Conservation (phyloP, 164 flowering plant species). For the Tetracentron sinense region DNA sequence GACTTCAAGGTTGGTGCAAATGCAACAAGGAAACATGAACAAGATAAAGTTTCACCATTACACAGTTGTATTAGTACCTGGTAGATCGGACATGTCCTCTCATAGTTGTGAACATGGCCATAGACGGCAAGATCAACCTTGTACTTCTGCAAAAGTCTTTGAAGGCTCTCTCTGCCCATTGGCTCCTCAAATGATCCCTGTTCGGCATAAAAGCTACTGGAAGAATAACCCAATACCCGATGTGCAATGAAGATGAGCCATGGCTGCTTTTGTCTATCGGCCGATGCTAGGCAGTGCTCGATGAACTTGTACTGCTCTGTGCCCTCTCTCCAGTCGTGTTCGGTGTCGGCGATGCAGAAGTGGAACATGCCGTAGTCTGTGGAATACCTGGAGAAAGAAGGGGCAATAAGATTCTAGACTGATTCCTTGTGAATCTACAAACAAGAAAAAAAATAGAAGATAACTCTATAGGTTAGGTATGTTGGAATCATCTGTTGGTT, state of each 20-base stretch:
- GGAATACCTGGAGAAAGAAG: slow-evolving; percentile 56
- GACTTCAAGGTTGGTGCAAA: neutral
- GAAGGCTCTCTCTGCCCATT: slow-evolving; percentile 89
- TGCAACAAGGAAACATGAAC: neutral
- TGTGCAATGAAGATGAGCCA: slow-evolving; percentile 95
- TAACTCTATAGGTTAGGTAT: neutral
- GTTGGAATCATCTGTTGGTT: neutral
- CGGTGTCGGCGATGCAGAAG: slow-evolving; percentile 88
- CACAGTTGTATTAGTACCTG: slow-evolving; percentile 44
- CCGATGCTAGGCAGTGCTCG: slow-evolving; percentile 80
- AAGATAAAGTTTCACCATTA: neutral
- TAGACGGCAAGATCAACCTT: slow-evolving; percentile 86
- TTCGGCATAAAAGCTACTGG: slow-evolving; percentile 44
- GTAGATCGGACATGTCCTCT: slow-evolving; percentile 89
- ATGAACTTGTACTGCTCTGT: slow-evolving; percentile 82
- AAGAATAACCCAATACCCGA: slow-evolving; percentile 88
- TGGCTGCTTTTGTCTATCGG: slow-evolving; percentile 83
- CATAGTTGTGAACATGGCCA: slow-evolving; percentile 91
- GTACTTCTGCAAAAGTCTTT: slow-evolving; percentile 91
- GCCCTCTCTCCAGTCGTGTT: slow-evolving; percentile 95
- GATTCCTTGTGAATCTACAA: neutral
- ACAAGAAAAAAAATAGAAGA: neutral
- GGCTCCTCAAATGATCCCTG: slow-evolving; percentile 90
- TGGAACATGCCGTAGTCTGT: slow-evolving; percentile 95
- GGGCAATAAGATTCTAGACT: neutral